A percentile compares a stretch with the other conserved stretches of the same genome.
phyloP scores from a whole-genome alignment of 2,329 filamentous ascomycete species.

The Sporothrix schenckii region DNA sequence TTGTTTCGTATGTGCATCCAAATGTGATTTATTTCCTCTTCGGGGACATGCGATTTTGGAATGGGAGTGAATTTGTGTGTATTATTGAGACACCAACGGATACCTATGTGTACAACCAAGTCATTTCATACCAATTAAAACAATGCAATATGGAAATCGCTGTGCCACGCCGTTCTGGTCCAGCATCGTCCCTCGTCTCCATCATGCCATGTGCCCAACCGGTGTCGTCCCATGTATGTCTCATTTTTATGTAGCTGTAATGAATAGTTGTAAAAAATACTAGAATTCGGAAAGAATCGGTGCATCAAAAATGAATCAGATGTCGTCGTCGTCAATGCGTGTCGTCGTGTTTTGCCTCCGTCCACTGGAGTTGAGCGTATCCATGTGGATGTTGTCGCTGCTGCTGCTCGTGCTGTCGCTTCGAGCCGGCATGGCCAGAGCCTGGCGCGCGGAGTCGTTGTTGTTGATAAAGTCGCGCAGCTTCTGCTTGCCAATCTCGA shows the following conservation, averaged over 20 bases:
- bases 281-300: not conserved
- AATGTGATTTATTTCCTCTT: no score
- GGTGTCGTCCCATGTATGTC: slow-evolving; percentile 5
- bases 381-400: slow-evolving; percentile 58
- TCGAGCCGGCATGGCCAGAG: slow-evolving; percentile 70
- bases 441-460: slow-evolving; percentile 81
- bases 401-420: slow-evolving; percentile 39
- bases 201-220: slow-evolving; percentile 7
- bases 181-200: not conserved
- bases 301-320: slow-evolving; percentile 44
- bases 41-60: not conserved
- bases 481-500: slow-evolving; percentile 90
- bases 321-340: slow-evolving; percentile 61
- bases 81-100: slow-evolving; percentile 6
- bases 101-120: slow-evolving; percentile 6
- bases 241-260: not conserved
- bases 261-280: not conserved
- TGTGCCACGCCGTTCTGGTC: not conserved
- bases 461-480: slow-evolving; percentile 87
- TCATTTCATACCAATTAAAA: not conserved
- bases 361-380: slow-evolving; percentile 63
- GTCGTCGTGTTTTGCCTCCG: slow-evolving; percentile 51
- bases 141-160: slow-evolving; percentile 13
- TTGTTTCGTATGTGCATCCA: not conserved
- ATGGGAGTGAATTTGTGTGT: not conserved